Evolutionary conservation across 768 basidiomycete species (phyloP).

Genomic region (Lentinus brumalis): DNA sequence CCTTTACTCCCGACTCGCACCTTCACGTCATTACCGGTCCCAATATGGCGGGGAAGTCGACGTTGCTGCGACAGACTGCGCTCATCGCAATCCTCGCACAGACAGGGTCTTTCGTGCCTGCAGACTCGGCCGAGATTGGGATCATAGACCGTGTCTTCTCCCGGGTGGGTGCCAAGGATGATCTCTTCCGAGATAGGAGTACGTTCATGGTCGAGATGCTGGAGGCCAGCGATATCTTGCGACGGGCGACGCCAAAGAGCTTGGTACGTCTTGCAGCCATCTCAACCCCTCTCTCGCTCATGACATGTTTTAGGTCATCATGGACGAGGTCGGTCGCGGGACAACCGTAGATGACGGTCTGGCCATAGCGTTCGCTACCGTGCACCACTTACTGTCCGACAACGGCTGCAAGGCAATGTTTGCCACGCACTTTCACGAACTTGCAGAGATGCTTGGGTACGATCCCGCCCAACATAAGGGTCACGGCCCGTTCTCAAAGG

Average conservation of each 20-base stretch:
- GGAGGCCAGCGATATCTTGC: slow-evolving; percentile 90
- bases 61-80: slow-evolving; percentile 88
- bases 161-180: slow-evolving; percentile 94
- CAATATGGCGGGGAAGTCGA: slow-evolving; percentile 96
- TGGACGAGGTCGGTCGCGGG: slow-evolving; percentile 99
- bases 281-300: too few species aligned
- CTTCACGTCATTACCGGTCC: slow-evolving; percentile 91
- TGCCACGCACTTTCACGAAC: slow-evolving; percentile 98
- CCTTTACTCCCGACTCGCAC: slow-evolving; percentile 58
- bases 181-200: slow-evolving; percentile 88
- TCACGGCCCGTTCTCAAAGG: slow-evolving; percentile 52
- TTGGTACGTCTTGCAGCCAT: slow-evolving; percentile 53
- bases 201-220: slow-evolving; percentile 99
- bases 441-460: slow-evolving; percentile 78
- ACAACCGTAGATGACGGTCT: slow-evolving; percentile 92
- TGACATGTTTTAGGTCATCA: slow-evolving; percentile 71
- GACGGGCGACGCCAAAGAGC: slow-evolving; percentile 78
- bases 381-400: slow-evolving; percentile 74
- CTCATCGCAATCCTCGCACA: slow-evolving; percentile 90
- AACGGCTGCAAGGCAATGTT: slow-evolving; percentile 87
- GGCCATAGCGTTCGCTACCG: slow-evolving; percentile 89
- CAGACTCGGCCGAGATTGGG: slow-evolving; percentile 76
- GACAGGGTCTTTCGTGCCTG: slow-evolving; percentile 92
- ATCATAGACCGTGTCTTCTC: slow-evolving; percentile 91
- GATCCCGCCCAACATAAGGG: slow-evolving; percentile 36